Conservation (phyloP, 2,329 filamentous ascomycete genomes). For the Exophiala sp. region DNA sequence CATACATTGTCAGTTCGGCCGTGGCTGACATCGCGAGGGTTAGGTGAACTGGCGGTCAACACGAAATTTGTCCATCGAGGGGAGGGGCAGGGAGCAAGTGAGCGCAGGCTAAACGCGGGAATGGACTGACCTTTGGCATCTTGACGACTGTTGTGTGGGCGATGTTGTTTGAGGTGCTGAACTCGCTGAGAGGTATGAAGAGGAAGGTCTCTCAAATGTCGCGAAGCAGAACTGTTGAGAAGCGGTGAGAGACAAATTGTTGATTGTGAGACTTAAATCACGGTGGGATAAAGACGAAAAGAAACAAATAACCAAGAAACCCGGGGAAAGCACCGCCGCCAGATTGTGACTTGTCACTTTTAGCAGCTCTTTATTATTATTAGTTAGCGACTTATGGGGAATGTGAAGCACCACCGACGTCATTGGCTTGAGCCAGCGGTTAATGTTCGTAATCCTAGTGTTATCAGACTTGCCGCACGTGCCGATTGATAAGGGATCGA, state of each 20-base stretch:
- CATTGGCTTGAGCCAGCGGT: neutral
- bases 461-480: no score
- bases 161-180: neutral
- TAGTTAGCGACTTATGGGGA: neutral
- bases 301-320: neutral
- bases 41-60: conserved; percentile 11
- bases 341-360: no score
- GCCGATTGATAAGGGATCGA: no score
- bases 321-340: neutral
- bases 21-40: neutral
- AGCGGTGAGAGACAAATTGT: neutral
- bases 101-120: neutral
- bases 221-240: no score
- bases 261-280: neutral
- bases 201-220: no score
- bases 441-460: neutral
- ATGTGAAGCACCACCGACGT: neutral
- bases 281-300: conserved; percentile 3
- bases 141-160: conserved; percentile 7
- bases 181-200: no score
- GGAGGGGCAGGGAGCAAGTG: neutral
- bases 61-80: neutral
- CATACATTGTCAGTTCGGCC: neutral
- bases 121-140: conserved; percentile 19
- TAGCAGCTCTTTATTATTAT: no score